Evolutionary conservation across 306 rosid genomes (phyloP), one percentile per base, ranked within the genome.

Genomic region (Lupinus albus): DNA sequence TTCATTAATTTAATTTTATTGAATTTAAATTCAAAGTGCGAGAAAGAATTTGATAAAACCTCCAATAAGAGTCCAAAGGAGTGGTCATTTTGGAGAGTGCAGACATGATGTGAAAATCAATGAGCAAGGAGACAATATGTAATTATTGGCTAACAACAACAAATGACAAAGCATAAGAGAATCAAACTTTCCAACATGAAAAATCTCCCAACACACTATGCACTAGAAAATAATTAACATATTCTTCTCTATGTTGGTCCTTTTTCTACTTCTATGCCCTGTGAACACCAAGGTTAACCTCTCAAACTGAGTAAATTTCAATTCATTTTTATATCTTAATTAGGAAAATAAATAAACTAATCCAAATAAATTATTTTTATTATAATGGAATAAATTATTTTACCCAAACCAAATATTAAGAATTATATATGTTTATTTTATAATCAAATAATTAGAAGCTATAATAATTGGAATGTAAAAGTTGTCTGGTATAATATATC

Each of bases 161-260:
- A 25, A 63, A 53, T 55, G 15, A 50, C 56, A 54, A 54, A 42
- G 28, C 58, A 53, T 8, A 71, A 62, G 46, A 72, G 71, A 53
- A 73, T 63, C 38, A 25, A 25, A 54, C 30, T 48, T 10, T 48
- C 71, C 57, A 41, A 28, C 64, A 41, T 4, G 54, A 32, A 61
- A 48, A 49, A 39, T 55, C 25, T 61, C 45, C 41, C 45, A n/a
- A 8, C 32, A 69, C 45, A 35, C 38, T 70, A 47, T 44, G 47
- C 47, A 11, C 15, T 25, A 56, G 35, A 70, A 58, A 33, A 48
- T 33, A 47, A 59, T 36, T 47, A 72, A 61, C 13, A 69, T 50
- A 48, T 50, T 20, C 18, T 4, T 8, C 5, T 18, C 30, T 11
- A 28, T 58, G 15, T 58, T 70, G 14, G 14, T 32, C 16, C 45